Evolutionary conservation across 192 early-diverging fungal species (phyloP).

Genomic region (Gorgonomyces haynaldii): DNA sequence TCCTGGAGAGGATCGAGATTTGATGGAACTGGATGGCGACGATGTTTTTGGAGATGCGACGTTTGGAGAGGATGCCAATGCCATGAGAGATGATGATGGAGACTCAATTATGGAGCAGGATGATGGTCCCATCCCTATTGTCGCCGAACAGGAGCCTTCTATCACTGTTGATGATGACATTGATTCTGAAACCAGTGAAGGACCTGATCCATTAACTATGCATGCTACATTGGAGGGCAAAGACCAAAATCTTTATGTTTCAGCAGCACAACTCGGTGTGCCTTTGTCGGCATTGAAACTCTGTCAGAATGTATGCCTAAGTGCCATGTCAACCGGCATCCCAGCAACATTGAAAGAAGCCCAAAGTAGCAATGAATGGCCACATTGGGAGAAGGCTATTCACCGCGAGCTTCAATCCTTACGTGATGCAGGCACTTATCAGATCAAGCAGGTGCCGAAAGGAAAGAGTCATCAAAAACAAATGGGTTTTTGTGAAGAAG

Average conservation of each 20-base stretch:
- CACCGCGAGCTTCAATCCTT: not conserved
- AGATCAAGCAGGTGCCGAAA: slow-evolving; percentile 3
- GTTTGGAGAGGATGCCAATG: slow-evolving; percentile 14
- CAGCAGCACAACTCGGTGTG: no score
- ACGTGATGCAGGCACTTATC: not conserved
- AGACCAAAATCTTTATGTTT: not conserved
- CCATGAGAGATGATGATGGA: no score
- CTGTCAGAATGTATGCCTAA: no score
- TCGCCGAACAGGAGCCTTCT: no score
- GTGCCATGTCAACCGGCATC: no score
- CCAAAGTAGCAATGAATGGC: not conserved
- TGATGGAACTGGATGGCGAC: slow-evolving; percentile 1
- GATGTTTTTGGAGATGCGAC: slow-evolving; percentile 1
- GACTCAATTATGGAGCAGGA: no score
- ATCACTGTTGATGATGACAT: no score
- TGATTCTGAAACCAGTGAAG: no score
- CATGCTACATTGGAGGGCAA: slow-evolving; percentile 11
- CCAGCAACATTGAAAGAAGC: no score
- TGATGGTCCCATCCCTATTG: no score
- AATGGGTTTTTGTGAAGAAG: slow-evolving; percentile 22
- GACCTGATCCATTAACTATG: not conserved
- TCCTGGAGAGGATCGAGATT: not conserved
- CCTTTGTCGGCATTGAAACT: no score
- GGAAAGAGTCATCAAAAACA: slow-evolving; percentile 4
- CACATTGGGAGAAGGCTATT: not conserved